Evolutionary conservation across 1,284 basidiomycete species (phyloP).

Genomic region (Papiliotrema nemorosa): DNA sequence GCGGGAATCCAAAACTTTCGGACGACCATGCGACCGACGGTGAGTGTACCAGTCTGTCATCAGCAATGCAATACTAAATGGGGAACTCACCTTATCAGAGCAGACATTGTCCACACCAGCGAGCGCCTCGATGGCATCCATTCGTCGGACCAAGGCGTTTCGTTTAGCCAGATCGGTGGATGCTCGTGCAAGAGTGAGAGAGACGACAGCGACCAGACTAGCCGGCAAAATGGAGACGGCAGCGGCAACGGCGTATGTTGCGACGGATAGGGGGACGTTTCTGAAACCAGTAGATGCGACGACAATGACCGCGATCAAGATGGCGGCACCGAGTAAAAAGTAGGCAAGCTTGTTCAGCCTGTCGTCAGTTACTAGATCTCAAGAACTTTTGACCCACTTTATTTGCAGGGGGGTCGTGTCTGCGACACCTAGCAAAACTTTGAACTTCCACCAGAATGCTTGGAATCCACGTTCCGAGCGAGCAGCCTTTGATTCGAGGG

Average conservation of each 20-base stretch:
- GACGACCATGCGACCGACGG: constrained; percentile 56
- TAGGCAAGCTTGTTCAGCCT: constrained; percentile 59
- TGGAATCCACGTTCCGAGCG: constrained; percentile 44
- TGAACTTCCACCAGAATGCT: constrained; percentile 44
- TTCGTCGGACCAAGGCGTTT: constrained; percentile 53
- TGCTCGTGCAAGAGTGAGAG: constrained; percentile 48
- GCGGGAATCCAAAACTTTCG: constrained; percentile 59
- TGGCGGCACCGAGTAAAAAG: constrained; percentile 57
- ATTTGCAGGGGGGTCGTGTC: constrained; percentile 61
- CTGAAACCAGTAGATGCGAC: constrained; percentile 57
- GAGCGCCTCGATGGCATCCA: constrained; percentile 59
- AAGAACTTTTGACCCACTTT: constrained; percentile 46
- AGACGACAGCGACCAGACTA: constrained; percentile 51
- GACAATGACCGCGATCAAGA: constrained; percentile 59
- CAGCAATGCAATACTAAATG: neutral
- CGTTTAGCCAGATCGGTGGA: constrained; percentile 50
- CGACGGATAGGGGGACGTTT: constrained; percentile 49
- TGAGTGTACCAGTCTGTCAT: constrained; percentile 59
- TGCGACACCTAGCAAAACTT: constrained; percentile 50
- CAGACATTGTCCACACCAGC: constrained; percentile 61
- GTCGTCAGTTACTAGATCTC: neutral
- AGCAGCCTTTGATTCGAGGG: constrained; percentile 49
- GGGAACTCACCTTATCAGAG: constrained; percentile 54
- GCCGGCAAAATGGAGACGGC: constrained; percentile 58
- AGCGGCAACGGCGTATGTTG: constrained; percentile 53